Evolutionary conservation across 345 rosid genomes (phyloP).

Genomic region (Euphorbia pulcherrima): DNA sequence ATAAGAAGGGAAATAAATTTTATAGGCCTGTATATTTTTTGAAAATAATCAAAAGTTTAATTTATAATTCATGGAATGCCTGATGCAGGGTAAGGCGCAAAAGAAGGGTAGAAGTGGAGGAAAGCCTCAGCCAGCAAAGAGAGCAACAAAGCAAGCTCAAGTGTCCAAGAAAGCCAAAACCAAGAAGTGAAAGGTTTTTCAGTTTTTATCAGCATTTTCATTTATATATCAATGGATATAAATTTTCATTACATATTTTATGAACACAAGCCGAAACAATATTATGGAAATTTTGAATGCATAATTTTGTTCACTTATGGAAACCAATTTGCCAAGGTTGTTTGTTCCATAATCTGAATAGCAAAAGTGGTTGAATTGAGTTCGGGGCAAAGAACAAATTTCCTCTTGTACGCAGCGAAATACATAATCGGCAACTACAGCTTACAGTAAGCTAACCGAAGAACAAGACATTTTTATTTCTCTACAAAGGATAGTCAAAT

Average conservation of each 20-base stretch:
- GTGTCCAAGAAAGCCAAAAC: conserved; percentile 42
- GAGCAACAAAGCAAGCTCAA: conserved; percentile 46
- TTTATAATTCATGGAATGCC: conserved; percentile 6
- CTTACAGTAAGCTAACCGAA: not conserved
- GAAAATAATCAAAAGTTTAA: not conserved
- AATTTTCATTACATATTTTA: not conserved
- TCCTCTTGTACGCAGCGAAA: too few species aligned
- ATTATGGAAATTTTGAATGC: not conserved
- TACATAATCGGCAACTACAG: not conserved
- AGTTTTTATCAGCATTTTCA: not conserved
- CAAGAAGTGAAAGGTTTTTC: conserved; percentile 30
- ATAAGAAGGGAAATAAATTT: not conserved
- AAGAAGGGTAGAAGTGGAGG: conserved; percentile 62
- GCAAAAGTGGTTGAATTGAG: not conserved
- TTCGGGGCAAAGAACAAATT: not conserved
- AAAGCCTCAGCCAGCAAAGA: conserved; percentile 58
- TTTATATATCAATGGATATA: not conserved
- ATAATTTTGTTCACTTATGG: not conserved
- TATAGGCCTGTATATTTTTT: not conserved
- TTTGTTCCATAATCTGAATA: not conserved
- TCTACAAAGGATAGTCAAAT: not conserved
- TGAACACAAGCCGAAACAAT: too few species aligned
- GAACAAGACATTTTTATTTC: too few species aligned
- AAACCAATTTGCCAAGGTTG: not conserved
- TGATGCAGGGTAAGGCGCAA: conserved; percentile 46